Percentiles rank a stretch among this genome's conserved stretches.
Evolutionary conservation across 2,329 filamentous ascomycete species (phyloP).

Genomic region (Neodidymelliopsis sp.): DNA sequence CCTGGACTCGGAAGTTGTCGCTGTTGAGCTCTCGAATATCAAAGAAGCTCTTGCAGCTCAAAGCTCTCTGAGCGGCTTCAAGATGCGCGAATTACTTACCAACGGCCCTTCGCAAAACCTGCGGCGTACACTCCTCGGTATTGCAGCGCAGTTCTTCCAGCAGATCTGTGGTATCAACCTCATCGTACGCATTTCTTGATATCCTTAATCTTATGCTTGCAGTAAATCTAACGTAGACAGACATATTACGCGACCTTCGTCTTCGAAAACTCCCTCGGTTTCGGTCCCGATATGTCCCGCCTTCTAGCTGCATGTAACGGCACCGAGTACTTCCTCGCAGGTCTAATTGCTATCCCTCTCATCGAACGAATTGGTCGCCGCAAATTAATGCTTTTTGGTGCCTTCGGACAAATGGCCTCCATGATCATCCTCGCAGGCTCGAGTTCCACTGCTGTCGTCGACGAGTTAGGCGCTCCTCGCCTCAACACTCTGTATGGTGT

Average conservation of each 20-base stretch:
- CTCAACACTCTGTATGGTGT: constrained; percentile 7
- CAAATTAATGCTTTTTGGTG: constrained; percentile 48
- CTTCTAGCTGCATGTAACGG: constrained; percentile 51
- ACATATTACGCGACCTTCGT: constrained; percentile 55
- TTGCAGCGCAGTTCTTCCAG: constrained; percentile 55
- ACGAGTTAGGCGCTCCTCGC: constrained; percentile 25
- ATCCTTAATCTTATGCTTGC: not conserved
- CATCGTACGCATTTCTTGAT: constrained; percentile 33
- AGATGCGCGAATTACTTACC: constrained; percentile 48
- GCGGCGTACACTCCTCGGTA: constrained; percentile 53
- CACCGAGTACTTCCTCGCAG: constrained; percentile 52
- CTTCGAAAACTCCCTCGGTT: constrained; percentile 51
- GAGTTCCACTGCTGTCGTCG: constrained; percentile 32
- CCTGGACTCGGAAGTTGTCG: constrained; percentile 45
- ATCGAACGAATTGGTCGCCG: constrained; percentile 50
- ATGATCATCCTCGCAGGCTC: constrained; percentile 46
- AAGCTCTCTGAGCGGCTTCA: constrained; percentile 60
- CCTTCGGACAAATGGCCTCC: constrained; percentile 41
- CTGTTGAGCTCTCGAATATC: constrained; percentile 43
- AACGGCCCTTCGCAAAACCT: constrained; percentile 52
- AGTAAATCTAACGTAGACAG: not conserved
- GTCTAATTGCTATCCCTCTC: constrained; percentile 50
- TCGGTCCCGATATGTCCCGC: constrained; percentile 42
- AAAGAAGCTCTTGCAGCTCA: constrained; percentile 45
- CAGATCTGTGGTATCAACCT: constrained; percentile 51